Conservation (phyloP, 2,329 filamentous ascomycete genomes). For the Fusarium albosuccineum region DNA sequence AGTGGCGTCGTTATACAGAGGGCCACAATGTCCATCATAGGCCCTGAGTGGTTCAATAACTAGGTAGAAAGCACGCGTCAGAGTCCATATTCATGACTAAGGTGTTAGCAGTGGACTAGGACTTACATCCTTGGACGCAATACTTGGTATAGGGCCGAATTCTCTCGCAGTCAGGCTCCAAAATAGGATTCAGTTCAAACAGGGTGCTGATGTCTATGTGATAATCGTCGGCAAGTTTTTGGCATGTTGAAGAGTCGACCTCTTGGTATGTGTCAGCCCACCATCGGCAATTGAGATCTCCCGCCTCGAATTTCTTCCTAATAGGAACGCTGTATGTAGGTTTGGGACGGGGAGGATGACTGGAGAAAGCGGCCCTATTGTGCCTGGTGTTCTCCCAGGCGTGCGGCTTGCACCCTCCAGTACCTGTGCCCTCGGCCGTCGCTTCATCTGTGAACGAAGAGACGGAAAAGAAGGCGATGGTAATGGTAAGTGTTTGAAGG, state of each 20-base stretch:
- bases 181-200: not conserved
- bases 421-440: not conserved
- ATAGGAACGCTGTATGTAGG: not conserved
- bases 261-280: not conserved
- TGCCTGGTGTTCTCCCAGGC: not conserved
- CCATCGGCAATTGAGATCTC: not conserved
- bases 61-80: not conserved
- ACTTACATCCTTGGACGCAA: not conserved
- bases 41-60: conserved; percentile 1
- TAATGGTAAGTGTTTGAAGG: not conserved
- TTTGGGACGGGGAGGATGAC: not conserved
- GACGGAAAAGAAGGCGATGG: not conserved
- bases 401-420: not conserved
- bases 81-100: not conserved
- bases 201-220: not conserved
- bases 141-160: not conserved
- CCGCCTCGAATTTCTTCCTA: not conserved
- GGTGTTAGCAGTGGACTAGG: not conserved
- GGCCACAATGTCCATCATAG: not conserved
- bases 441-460: not conserved
- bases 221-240: not conserved
- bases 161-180: not conserved
- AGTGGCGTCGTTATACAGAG: not conserved
- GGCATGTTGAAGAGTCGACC: not conserved
- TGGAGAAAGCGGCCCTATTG: not conserved